Evolutionary conservation across 257 asterid genomes (phyloP).

Genomic region (Ocimum tenuiflorum): DNA sequence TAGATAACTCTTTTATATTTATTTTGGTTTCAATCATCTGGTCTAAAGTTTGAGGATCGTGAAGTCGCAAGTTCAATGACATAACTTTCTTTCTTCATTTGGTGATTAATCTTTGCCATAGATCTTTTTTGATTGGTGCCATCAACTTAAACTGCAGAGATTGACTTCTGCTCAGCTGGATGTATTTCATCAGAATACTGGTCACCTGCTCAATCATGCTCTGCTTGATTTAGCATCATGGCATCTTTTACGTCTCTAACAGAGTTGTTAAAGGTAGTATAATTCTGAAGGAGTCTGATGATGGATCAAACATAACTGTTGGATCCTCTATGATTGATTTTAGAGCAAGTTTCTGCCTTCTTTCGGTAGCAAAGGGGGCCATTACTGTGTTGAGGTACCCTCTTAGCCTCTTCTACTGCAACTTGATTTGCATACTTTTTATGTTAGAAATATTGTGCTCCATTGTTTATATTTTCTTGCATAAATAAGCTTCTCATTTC

Average conservation of each 20-base stretch:
- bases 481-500: background rate
- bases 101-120: too few relatives aligned
- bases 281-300: conserved; percentile 72
- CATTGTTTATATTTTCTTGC: background rate
- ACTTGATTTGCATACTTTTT: background rate
- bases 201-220: conserved; percentile 69
- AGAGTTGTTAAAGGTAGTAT: conserved; percentile 78
- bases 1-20: background rate
- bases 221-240: conserved; percentile 79
- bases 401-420: conserved; percentile 3
- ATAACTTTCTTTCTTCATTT: too few relatives aligned
- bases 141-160: conserved; percentile 25
- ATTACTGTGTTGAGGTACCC: conserved; percentile 20
- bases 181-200: conserved; percentile 68
- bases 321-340: conserved; percentile 61
- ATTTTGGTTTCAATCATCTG: background rate
- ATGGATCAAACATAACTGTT: conserved; percentile 49
- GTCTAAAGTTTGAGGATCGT: background rate
- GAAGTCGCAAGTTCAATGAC: background rate
- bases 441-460: background rate
- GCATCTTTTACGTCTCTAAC: conserved; percentile 78
- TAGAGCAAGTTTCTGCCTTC: conserved; percentile 50
- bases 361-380: conserved; percentile 44
- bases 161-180: conserved; percentile 78
- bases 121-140: background rate